Base-by-base conservation (phyloP, 108 stramenopile species). In the Stephanodiscus minutulus region DNA sequence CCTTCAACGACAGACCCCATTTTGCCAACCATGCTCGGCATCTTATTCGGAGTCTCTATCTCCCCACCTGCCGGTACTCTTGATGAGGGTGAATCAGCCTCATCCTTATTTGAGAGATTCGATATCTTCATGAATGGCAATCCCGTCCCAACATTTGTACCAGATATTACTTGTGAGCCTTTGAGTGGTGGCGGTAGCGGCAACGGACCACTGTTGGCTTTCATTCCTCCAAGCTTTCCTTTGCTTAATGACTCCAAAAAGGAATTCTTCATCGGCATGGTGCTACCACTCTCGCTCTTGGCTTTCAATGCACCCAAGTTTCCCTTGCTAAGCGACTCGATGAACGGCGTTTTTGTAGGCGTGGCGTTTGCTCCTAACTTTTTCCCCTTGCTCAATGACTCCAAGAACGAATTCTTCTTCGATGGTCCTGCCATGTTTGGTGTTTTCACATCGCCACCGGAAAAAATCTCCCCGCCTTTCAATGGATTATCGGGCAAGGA, bases 131-230 rank as follows among this genome's bases (percentile, higher is more conserved):
- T 28, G 29, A 12, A 56, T 17, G 55, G 11, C 7, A 29, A 56
- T 56, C 29, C 55, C 17, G 24, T 56, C 10, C 29, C 55, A 56
- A 28, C 29, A 28, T 56, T 56, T 28, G 55, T 0, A 29, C 27
- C 55, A 24, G 55, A 56, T 56, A 11, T 11, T 0, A 44, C 13
- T 13, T 56, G 29, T 7, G n/a, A 33, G 24, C 55, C 55, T 29
- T 56, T 56, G 55, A 56, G 55, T 27, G 22, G 27, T 1, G 55
- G 55, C 1, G 55, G 55, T 1, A 29, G 55, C 20, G 55, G 55
- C 27, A 56, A 56, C 15, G 11, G 3, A 5, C 17, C 17, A 5
- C 55, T 12, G 0, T 25, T 31, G 17, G 55, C 1, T 56, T 56
- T 56, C 55, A 56, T 25, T 29, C 20, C 28, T 1, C 55, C 55